Evolutionary conservation across 2,329 filamentous ascomycete species (phyloP).

Genomic region (Penicillium verrucosum): DNA sequence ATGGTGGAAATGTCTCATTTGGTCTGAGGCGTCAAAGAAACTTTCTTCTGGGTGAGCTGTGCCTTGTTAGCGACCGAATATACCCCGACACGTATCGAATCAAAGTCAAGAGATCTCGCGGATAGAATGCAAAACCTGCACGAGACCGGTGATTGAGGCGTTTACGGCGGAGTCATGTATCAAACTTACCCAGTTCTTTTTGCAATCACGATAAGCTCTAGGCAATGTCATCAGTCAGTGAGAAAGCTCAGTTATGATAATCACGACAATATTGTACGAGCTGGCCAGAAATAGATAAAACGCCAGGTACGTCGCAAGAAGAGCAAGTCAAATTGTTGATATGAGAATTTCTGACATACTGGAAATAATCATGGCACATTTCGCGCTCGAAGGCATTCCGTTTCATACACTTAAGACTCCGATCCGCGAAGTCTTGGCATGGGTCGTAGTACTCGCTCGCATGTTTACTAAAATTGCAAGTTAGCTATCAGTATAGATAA

Average conservation of each 20-base stretch:
- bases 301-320: not conserved
- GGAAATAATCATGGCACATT: conserved; percentile 95
- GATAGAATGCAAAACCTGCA: not conserved
- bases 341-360: conserved; percentile 56
- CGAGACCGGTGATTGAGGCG: not conserved
- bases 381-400: conserved; percentile 80
- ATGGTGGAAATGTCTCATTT: not conserved
- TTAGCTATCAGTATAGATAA: not conserved
- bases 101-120: not conserved
- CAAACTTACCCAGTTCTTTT: conserved; percentile 80
- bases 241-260: not conserved
- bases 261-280: not conserved
- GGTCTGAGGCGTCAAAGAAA: not conserved
- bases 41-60: conserved; percentile 11
- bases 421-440: conserved; percentile 85
- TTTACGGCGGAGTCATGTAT: not conserved
- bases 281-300: not conserved
- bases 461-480: conserved; percentile 61
- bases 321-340: not conserved
- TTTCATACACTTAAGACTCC: conserved; percentile 82
- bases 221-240: conserved; percentile 7
- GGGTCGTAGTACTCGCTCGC: conserved; percentile 91
- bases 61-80: not conserved
- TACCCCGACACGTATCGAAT: not conserved
- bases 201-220: conserved; percentile 91